phyloP scores from a whole-genome alignment of 208 protist species.

The Crithidia mellificae region DNA sequence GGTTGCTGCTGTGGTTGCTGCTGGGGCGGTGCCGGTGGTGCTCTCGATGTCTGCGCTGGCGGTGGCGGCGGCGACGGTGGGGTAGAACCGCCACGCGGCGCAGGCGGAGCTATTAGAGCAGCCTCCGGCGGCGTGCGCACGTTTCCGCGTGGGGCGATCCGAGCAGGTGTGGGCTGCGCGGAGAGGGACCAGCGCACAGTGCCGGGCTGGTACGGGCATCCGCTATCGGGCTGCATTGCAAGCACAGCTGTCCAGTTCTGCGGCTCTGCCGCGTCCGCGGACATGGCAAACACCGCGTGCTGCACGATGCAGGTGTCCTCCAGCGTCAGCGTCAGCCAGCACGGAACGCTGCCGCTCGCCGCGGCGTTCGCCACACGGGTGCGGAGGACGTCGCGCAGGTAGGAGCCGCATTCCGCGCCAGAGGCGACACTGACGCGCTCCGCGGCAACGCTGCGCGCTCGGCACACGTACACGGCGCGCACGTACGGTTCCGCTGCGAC shows the following conservation, averaged over 20 bases:
- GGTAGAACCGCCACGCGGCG: not conserved
- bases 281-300: conserved; percentile 41
- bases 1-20: not conserved
- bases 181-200: conserved; percentile 9
- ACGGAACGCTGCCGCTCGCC: conserved; percentile 21
- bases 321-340: conserved; percentile 52
- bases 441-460: conserved; percentile 11
- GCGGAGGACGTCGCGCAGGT: conserved; percentile 29
- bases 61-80: not conserved
- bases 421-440: conserved; percentile 32
- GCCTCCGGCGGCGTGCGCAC: conserved; percentile 9
- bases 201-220: conserved; percentile 5
- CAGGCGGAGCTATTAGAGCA: not conserved
- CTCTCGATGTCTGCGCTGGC: not conserved
- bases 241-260: conserved; percentile 10
- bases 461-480: conserved; percentile 34
- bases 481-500: conserved; percentile 29
- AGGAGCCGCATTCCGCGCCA: conserved; percentile 34
- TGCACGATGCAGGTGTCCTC: conserved; percentile 46
- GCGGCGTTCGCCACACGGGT: conserved; percentile 6
- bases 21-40: not conserved
- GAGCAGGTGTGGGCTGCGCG: not conserved
- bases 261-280: conserved; percentile 1
- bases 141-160: not conserved
- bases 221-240: not conserved